These are phyloP conservation scores for Penicillium oxalicum DNA, from an alignment of 2,329 filamentous ascomycete species.

Conservation along the genomic window DNA sequence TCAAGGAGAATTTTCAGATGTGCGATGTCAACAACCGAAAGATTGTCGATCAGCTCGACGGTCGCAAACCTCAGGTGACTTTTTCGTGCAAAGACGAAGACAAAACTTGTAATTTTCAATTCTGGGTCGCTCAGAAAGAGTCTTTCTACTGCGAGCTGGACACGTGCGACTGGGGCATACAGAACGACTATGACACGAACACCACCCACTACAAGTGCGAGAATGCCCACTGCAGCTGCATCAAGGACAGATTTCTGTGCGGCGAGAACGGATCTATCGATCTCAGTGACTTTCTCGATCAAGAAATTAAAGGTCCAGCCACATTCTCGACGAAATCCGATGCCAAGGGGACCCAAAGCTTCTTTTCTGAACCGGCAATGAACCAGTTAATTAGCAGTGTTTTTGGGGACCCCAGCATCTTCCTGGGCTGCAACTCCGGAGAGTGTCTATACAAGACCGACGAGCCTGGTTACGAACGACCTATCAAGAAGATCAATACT, in stretches of 20 bases:
- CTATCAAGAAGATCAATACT: constrained; percentile 93
- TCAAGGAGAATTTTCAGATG: constrained; percentile 95
- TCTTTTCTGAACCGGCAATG: constrained; percentile 86
- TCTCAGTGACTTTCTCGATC: constrained; percentile 77
- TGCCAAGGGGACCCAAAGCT: constrained; percentile 58
- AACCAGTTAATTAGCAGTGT: constrained; percentile 80
- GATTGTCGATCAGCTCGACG: constrained; percentile 79
- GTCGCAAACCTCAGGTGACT: constrained; percentile 83
- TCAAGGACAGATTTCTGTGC: constrained; percentile 88
- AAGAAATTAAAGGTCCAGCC: constrained; percentile 81
- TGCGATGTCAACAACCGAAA: constrained; percentile 96
- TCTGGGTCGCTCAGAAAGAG: constrained; percentile 91
- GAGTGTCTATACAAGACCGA: constrained; percentile 93
- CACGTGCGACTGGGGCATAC: constrained; percentile 67
- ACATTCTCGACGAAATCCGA: constrained; percentile 66
- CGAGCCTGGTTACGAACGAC: constrained; percentile 81
- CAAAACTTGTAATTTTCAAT: constrained; percentile 87
- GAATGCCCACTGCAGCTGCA: constrained; percentile 78
- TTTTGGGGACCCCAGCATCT: constrained; percentile 88
- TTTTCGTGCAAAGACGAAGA: constrained; percentile 78
- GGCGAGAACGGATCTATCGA: constrained; percentile 88
- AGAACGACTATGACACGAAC: constrained; percentile 66
- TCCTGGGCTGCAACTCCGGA: constrained; percentile 72
- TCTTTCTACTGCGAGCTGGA: constrained; percentile 94
- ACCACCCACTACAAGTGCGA: constrained; percentile 79